Percentiles rank a stretch among this genome's conserved stretches.
Conservation (phyloP, 2,329 filamentous ascomycete species). For the Akanthomyces lecanii region DNA sequence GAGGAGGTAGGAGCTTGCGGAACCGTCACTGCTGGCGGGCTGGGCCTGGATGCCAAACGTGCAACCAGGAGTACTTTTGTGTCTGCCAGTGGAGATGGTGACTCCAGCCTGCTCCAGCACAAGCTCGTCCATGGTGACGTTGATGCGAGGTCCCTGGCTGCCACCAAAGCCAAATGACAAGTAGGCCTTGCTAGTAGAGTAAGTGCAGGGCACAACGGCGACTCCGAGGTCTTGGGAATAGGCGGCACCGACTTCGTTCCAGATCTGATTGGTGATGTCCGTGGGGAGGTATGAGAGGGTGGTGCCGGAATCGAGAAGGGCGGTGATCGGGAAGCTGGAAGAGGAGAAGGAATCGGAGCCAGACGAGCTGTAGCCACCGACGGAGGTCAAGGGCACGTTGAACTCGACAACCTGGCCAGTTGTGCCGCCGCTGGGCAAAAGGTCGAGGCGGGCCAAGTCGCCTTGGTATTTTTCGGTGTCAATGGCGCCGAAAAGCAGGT, state of each 20-base stretch:
- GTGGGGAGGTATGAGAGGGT: slow-evolving; percentile 66
- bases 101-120: slow-evolving; percentile 42
- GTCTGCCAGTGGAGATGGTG: not conserved
- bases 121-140: slow-evolving; percentile 52
- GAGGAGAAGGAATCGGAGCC: slow-evolving; percentile 46
- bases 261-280: slow-evolving; percentile 50
- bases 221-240: slow-evolving; percentile 35
- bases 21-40: slow-evolving; percentile 22
- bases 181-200: slow-evolving; percentile 40
- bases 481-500: slow-evolving; percentile 75
- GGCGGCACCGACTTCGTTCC: slow-evolving; percentile 51
- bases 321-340: slow-evolving; percentile 45
- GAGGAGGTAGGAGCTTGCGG: slow-evolving; percentile 40
- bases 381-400: slow-evolving; percentile 43
- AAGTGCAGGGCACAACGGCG: slow-evolving; percentile 48
- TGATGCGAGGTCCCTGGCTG: slow-evolving; percentile 44
- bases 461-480: slow-evolving; percentile 71
- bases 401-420: slow-evolving; percentile 43
- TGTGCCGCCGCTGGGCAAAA: slow-evolving; percentile 41
- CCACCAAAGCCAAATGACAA: slow-evolving; percentile 54
- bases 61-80: slow-evolving; percentile 40
- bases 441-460: slow-evolving; percentile 55
- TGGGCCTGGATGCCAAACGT: slow-evolving; percentile 55
- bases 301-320: slow-evolving; percentile 72
- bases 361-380: slow-evolving; percentile 44